phyloP scores from a whole-genome alignment of 352 stramenopile species.

The Globisporangium spinosum region DNA sequence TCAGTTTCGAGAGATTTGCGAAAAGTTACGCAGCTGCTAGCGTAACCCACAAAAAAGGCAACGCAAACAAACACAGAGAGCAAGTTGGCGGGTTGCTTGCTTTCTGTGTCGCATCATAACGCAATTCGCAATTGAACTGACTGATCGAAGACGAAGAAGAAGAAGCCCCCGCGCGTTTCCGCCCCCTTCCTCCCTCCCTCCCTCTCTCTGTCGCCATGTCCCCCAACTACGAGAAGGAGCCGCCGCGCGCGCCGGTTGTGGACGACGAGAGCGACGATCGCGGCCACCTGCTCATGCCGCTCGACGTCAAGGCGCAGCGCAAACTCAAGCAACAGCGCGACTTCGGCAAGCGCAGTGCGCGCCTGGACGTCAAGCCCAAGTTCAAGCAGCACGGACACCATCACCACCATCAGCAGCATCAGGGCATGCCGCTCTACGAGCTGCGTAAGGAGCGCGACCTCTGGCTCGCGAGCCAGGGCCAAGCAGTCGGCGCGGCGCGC shows the following conservation, averaged over 20 bases:
- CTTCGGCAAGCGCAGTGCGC: slow-evolving; percentile 29
- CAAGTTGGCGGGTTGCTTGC: neutral
- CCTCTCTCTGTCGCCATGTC: slow-evolving; percentile 13
- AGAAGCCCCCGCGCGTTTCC: neutral
- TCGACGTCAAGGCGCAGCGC: slow-evolving; percentile 53
- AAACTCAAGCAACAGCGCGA: slow-evolving; percentile 71
- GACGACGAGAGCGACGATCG: slow-evolving; percentile 7
- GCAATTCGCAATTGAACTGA: slow-evolving; percentile 13
- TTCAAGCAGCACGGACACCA: slow-evolving; percentile 42
- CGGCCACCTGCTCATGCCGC: neutral
- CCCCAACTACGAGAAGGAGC: slow-evolving; percentile 12
- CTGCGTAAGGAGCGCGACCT: slow-evolving; percentile 38
- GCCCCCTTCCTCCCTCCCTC: neutral
- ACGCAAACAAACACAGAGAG: slow-evolving; percentile 2
- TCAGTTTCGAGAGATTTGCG: neutral
- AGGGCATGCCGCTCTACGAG: slow-evolving; percentile 25
- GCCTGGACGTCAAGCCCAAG: slow-evolving; percentile 13
- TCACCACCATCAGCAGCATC: slow-evolving; percentile 1
- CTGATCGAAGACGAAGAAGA: neutral
- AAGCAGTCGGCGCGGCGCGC: slow-evolving; percentile 16
- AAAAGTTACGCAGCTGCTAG: neutral
- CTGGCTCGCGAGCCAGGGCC: slow-evolving; percentile 24
- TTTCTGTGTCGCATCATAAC: slow-evolving; percentile 10
- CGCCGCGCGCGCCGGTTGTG: slow-evolving; percentile 1
- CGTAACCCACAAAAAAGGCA: slow-evolving; percentile 1